phyloP scores from a whole-genome alignment of 2,329 filamentous ascomycete species.

The Arthrobotrys entomopaga region DNA sequence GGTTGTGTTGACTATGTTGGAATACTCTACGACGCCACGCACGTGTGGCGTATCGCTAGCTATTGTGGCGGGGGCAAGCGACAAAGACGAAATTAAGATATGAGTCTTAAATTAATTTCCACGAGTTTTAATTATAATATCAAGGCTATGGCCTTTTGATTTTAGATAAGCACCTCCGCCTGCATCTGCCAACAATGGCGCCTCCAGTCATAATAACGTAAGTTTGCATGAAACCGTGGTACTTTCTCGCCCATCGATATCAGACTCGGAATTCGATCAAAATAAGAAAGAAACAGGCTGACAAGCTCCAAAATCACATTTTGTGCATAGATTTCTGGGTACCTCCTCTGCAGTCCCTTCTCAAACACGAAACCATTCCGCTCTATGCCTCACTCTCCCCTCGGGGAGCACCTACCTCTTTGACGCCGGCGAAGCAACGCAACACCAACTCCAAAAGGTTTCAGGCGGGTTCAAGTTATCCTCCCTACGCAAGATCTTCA shows the following conservation, averaged over 20 bases:
- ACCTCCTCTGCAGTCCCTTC: constrained; percentile 58
- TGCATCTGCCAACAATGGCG: constrained; percentile 16
- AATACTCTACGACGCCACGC: too few relatives aligned
- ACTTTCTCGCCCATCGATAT: neutral
- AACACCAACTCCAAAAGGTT: constrained; percentile 56
- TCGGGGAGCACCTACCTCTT: constrained; percentile 57
- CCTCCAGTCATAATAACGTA: constrained; percentile 46
- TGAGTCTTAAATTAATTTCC: too few relatives aligned
- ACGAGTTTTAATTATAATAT: too few relatives aligned
- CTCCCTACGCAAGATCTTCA: constrained; percentile 56
- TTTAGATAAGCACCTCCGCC: neutral
- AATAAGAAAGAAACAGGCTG: too few relatives aligned
- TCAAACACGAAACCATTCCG: constrained; percentile 56
- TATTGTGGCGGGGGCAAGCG: too few relatives aligned
- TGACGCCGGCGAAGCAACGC: constrained; percentile 58
- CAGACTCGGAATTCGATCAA: neutral
- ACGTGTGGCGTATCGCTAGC: too few relatives aligned
- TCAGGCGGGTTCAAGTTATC: constrained; percentile 45
- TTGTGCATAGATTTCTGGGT: constrained; percentile 51
- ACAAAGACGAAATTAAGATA: too few relatives aligned
- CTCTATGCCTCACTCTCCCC: constrained; percentile 56
- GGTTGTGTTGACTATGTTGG: too few relatives aligned
- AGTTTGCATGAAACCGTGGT: neutral
- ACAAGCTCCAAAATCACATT: neutral
- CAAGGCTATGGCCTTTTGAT: too few relatives aligned